Evolutionary conservation across 2,329 filamentous ascomycete genomes (phyloP), one percentile per base, ranked within the genome.

Genomic region (Onygenales sp.): DNA sequence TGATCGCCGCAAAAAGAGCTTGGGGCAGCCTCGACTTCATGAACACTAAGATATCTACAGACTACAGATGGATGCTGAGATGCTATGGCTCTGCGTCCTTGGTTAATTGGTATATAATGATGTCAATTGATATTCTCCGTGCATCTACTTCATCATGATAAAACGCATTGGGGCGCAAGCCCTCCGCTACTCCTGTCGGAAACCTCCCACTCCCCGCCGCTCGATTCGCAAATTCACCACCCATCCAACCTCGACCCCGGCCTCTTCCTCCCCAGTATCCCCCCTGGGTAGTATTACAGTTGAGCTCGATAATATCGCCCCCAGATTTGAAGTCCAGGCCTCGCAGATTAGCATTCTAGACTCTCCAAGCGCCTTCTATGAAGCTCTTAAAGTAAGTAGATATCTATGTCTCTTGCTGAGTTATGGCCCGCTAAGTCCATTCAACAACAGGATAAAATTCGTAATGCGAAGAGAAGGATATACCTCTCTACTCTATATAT

Each of bases 401-500:
- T 17, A 27, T 27, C 21, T 27, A 27, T 27, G 21, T 27, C 21
- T 27, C 21, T 27, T 27, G 21, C 21, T 27, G 21, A 27, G 21
- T 27, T 27, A 27, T 27, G 21, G 21, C 21, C 3, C 5, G 35
- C 27, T 53, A 31, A 35, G 58, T 53, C 57, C 61, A 50, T 63
- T 55, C 50, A 36, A 42, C 52, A 39, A 54, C 65, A 91, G 86
- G 73, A 80, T 58, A 95, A 91, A 73, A 96, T 98, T 65, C 81
- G 80, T 51, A 81, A 79, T 58, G 93, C 93, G 8, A 82, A 89
- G 68, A 78, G 74, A 51, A 82, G 88, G 55, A 86, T 98, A 60
- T 98, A 94, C 67, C 75, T 98, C 49, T 95, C 91, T n/a, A 98
- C 93, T 0, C 75, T 98, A 51, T 98, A 98, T 68, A 93, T 98